phyloP scores from a whole-genome alignment of 352 stramenopile species.

The Thalassiosira mediterranea region DNA sequence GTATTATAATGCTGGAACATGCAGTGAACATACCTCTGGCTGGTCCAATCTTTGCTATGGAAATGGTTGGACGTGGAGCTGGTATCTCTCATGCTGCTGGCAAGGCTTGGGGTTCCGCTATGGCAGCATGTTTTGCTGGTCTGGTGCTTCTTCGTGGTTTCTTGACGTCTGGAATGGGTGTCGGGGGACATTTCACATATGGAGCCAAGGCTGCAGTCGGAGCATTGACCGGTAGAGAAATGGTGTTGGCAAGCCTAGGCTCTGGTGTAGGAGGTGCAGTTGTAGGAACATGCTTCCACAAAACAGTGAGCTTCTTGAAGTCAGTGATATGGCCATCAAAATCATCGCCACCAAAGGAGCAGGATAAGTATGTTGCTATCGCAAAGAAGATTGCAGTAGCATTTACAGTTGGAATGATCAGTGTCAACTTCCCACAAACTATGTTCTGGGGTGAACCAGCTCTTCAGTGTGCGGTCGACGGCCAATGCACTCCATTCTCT shows the following conservation, averaged over 20 bases:
- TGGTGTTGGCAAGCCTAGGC: slow-evolving; percentile 40
- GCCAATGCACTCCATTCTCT: slow-evolving; percentile 62
- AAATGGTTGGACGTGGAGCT: slow-evolving; percentile 52
- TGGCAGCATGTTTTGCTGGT: slow-evolving; percentile 53
- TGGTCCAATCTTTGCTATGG: slow-evolving; percentile 69
- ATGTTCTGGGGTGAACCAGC: slow-evolving; percentile 77
- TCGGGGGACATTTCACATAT: slow-evolving; percentile 73
- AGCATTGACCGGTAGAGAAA: slow-evolving; percentile 35
- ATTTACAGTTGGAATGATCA: slow-evolving; percentile 54
- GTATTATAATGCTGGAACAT: too few species aligned
- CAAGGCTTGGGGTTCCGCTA: slow-evolving; percentile 40
- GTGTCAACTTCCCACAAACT: slow-evolving; percentile 62
- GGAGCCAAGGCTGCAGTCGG: slow-evolving; percentile 38
- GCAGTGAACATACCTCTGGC: slow-evolving; percentile 73
- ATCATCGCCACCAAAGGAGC: slow-evolving; percentile 6
- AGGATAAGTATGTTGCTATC: slow-evolving; percentile 33
- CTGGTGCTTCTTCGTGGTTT: slow-evolving; percentile 50
- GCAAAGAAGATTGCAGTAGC: slow-evolving; percentile 56
- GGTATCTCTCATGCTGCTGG: slow-evolving; percentile 36
- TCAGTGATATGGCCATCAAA: slow-evolving; percentile 46
- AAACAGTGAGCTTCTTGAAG: slow-evolving; percentile 47
- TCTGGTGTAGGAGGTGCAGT: slow-evolving; percentile 57
- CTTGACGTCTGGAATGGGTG: slow-evolving; percentile 10
- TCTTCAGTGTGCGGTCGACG: slow-evolving; percentile 64
- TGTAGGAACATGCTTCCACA: slow-evolving; percentile 67